These are phyloP conservation scores for Phytophthora kernoviae DNA, from an alignment of 352 stramenopile species.

Conservation along the genomic window DNA sequence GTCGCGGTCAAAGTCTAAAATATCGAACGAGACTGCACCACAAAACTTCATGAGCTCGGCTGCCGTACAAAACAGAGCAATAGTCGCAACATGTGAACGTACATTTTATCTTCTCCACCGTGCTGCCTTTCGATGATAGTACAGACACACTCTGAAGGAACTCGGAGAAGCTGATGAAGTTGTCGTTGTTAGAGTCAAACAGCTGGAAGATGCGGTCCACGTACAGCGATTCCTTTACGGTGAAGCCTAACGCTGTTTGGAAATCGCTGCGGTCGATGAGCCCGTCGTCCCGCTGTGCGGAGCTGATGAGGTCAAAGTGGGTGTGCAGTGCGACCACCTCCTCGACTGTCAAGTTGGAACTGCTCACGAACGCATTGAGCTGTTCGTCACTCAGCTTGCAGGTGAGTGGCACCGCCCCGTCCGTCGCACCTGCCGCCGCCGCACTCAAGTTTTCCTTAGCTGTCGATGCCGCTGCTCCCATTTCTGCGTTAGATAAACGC, in stretches of 20 bases:
- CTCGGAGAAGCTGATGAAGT: slow-evolving; percentile 82
- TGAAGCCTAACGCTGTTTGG: slow-evolving; percentile 78
- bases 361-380: slow-evolving; percentile 41
- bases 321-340: slow-evolving; percentile 63
- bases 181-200: slow-evolving; percentile 80
- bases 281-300: slow-evolving; percentile 62
- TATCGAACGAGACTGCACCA: slow-evolving; percentile 73
- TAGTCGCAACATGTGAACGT: slow-evolving; percentile 8
- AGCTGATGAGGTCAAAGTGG: slow-evolving; percentile 76
- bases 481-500: slow-evolving; percentile 13
- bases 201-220: slow-evolving; percentile 84
- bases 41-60: slow-evolving; percentile 1
- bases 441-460: slow-evolving; percentile 47
- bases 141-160: slow-evolving; percentile 78
- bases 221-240: slow-evolving; percentile 81
- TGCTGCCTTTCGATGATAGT: slow-evolving; percentile 69
- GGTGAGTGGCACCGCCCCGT: slow-evolving; percentile 24
- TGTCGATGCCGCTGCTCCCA: slow-evolving; percentile 72
- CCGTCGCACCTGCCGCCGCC: not conserved
- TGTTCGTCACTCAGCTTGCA: slow-evolving; percentile 66
- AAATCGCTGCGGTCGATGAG: slow-evolving; percentile 83
- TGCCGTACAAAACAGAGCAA: not conserved
- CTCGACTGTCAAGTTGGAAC: slow-evolving; percentile 62
- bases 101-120: slow-evolving; percentile 79
- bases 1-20: slow-evolving; percentile 77